These are phyloP conservation scores for Neonectria neomacrospora DNA, from an alignment of 2,329 filamentous ascomycete species.

Conservation along the genomic window DNA sequence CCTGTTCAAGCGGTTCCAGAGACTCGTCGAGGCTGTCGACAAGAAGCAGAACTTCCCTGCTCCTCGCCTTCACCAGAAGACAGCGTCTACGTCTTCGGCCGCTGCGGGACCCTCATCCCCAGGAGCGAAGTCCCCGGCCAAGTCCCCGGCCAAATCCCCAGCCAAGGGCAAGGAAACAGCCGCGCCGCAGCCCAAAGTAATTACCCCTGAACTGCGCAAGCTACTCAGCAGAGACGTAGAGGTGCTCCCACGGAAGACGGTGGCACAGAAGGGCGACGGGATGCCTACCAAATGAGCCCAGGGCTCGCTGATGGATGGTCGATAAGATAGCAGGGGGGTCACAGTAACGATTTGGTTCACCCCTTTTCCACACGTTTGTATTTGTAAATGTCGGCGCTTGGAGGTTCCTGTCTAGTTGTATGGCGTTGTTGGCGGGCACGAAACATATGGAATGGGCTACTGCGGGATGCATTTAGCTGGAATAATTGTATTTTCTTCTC, in stretches of 20 bases:
- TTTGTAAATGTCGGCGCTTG: conserved; percentile 27
- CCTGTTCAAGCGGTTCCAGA: conserved; percentile 87
- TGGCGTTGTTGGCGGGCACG: conserved; percentile 32
- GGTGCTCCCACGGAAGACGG: conserved; percentile 53
- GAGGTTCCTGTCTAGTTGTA: conserved; percentile 17
- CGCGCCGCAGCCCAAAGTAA: conserved; percentile 56
- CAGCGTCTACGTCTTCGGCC: conserved; percentile 31
- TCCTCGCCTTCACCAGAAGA: conserved; percentile 48
- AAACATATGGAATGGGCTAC: not conserved
- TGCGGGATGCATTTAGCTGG: not conserved
- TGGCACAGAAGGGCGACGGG: conserved; percentile 51
- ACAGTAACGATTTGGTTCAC: not conserved
- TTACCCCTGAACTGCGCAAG: conserved; percentile 67
- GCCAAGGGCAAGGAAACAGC: conserved; percentile 53
- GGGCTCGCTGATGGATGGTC: not conserved
- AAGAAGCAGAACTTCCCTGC: conserved; percentile 87
- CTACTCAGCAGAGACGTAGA: conserved; percentile 62
- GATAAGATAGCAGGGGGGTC: too few relatives aligned
- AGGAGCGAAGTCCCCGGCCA: conserved; percentile 23
- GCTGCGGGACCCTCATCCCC: conserved; percentile 20
- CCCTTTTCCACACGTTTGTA: conserved; percentile 17
- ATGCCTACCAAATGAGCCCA: conserved; percentile 46
- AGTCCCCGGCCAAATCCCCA: conserved; percentile 21
- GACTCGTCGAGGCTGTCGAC: conserved; percentile 90
- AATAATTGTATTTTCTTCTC: conserved; percentile 7